Conservation (phyloP, 345 rosid genomes). For the Murraya koenigii region DNA sequence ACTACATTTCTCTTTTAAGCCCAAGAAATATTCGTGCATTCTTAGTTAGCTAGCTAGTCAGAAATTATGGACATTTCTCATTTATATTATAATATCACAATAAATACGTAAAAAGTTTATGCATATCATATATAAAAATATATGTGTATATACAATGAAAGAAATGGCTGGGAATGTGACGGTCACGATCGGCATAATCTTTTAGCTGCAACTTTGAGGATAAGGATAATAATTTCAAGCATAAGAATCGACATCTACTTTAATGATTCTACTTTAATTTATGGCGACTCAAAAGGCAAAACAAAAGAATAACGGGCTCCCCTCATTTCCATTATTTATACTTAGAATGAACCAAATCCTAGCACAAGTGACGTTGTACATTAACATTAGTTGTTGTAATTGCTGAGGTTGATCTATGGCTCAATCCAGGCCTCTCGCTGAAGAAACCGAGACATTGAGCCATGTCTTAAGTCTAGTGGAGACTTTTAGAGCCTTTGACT, state of each 20-base stretch:
- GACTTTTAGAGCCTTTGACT: slow-evolving; percentile 62
- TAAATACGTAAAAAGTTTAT: not conserved
- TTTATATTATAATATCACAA: too few relatives aligned
- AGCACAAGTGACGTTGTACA: slow-evolving; percentile 3
- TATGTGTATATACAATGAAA: not conserved
- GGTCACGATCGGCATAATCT: not conserved
- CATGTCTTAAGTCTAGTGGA: slow-evolving; percentile 45
- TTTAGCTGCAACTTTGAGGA: not conserved
- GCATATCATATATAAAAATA: not conserved
- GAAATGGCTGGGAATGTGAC: not conserved
- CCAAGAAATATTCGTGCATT: not conserved
- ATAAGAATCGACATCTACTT: slow-evolving; percentile 21
- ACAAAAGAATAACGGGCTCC: not conserved
- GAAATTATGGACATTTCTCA: too few relatives aligned
- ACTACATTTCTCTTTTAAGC: not conserved
- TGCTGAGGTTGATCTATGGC: slow-evolving; percentile 30
- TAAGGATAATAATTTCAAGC: slow-evolving; percentile 3
- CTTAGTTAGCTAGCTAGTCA: not conserved
- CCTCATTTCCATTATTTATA: slow-evolving; percentile 7
- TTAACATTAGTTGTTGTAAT: not conserved
- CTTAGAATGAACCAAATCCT: not conserved
- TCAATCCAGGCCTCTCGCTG: slow-evolving; percentile 30
- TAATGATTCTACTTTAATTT: slow-evolving; percentile 7
- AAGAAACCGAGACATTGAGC: slow-evolving; percentile 45
- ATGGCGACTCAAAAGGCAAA: not conserved